Conservation (phyloP, 148 eudicot genomes). For the Vaccinium darrowii region DNA sequence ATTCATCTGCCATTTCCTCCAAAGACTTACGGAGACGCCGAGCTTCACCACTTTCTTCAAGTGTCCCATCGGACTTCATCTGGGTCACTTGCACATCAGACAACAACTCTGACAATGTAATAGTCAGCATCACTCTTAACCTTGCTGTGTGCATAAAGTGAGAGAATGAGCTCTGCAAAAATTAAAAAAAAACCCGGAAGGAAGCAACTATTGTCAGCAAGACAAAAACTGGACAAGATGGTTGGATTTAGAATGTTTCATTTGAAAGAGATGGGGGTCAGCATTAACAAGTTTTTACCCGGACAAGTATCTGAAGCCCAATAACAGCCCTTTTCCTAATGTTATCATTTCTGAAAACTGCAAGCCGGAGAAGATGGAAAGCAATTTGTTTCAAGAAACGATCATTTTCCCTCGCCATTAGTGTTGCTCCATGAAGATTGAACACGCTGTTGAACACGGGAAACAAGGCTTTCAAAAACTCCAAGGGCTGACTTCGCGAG, state of each 20-base stretch:
- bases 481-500: slow-evolving; percentile 83
- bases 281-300: slow-evolving; percentile 51
- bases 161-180: slow-evolving; percentile 88
- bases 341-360: slow-evolving; percentile 85
- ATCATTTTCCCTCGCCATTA: slow-evolving; percentile 97
- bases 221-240: slow-evolving; percentile 16
- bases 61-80: slow-evolving; percentile 94
- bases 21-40: slow-evolving; percentile 83
- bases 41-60: slow-evolving; percentile 98
- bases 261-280: not conserved
- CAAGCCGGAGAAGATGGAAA: slow-evolving; percentile 97
- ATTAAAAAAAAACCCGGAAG: slow-evolving; percentile 8
- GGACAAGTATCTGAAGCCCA: slow-evolving; percentile 94
- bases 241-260: not conserved
- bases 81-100: slow-evolving; percentile 98
- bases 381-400: slow-evolving; percentile 97
- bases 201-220: not conserved
- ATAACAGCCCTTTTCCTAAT: slow-evolving; percentile 81
- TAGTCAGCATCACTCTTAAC: slow-evolving; percentile 89
- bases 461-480: slow-evolving; percentile 82
- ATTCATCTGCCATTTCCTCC: slow-evolving; percentile 94
- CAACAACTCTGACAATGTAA: slow-evolving; percentile 95
- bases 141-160: slow-evolving; percentile 79
- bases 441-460: slow-evolving; percentile 81
- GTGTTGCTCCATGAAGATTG: slow-evolving; percentile 82